phyloP scores from a whole-genome alignment of 2,329 filamentous ascomycete species.

The Microdochium bolleyi region DNA sequence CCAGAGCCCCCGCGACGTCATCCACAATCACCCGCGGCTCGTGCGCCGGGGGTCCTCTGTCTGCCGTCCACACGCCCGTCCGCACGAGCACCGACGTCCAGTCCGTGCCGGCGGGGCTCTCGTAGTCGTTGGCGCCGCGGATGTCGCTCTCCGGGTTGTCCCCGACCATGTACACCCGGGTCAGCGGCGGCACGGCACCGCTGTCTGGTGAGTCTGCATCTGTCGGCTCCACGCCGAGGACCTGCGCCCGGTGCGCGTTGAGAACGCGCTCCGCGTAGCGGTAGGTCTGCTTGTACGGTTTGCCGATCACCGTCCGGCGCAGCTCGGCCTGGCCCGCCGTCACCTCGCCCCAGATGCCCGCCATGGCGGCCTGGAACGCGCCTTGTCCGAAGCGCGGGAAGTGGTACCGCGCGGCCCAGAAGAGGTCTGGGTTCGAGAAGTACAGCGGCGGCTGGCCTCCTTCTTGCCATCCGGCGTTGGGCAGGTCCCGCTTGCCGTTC shows the following conservation, averaged over 20 bases:
- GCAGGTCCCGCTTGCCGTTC: constrained; percentile 58
- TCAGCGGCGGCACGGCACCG: constrained; percentile 35
- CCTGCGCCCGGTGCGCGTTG: constrained; percentile 44
- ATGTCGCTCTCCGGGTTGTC: constrained; percentile 90
- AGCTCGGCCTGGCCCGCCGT: constrained; percentile 55
- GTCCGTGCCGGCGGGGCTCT: constrained; percentile 56
- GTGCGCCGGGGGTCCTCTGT: constrained; percentile 43
- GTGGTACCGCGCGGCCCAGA: constrained; percentile 82
- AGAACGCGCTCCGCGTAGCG: constrained; percentile 74
- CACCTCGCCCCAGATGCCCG: constrained; percentile 68
- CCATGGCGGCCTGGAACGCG: constrained; percentile 75
- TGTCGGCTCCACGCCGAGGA: constrained; percentile 7
- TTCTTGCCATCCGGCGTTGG: constrained; percentile 72
- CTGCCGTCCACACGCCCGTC: constrained; percentile 64
- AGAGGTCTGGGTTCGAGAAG: constrained; percentile 84
- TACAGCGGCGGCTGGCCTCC: constrained; percentile 75
- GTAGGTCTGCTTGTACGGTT: constrained; percentile 73
- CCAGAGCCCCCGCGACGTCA: constrained; percentile 69
- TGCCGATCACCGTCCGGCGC: constrained; percentile 66
- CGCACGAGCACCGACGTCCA: constrained; percentile 74
- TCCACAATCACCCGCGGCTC: constrained; percentile 59
- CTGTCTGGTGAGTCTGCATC: constrained; percentile 6
- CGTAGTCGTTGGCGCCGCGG: constrained; percentile 71
- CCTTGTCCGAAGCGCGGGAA: constrained; percentile 86
- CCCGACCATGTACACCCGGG: constrained; percentile 87